Conservation (phyloP, 306 rosid genomes). For the Macrotyloma uniflorum region DNA sequence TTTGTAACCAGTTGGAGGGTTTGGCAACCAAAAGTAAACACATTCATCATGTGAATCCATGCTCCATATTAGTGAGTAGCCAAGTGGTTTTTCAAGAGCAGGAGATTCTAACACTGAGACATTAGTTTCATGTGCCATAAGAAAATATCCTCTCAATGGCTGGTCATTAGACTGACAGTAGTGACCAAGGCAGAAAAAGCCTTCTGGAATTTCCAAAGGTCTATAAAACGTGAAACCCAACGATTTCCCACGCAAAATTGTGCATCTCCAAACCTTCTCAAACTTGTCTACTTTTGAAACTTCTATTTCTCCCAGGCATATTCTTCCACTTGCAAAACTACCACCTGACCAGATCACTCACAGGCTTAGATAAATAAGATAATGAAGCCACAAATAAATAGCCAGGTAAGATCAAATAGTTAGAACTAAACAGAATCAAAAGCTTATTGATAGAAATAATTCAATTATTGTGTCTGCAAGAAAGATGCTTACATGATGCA, state of each 20-base stretch:
- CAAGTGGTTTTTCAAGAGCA: slow-evolving; percentile 61
- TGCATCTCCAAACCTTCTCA: slow-evolving; percentile 69
- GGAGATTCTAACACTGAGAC: slow-evolving; percentile 44
- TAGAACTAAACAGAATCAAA: background rate
- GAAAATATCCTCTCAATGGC: slow-evolving; percentile 73
- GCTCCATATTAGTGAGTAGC: slow-evolving; percentile 73
- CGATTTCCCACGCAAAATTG: slow-evolving; percentile 48
- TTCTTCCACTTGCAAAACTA: slow-evolving; percentile 75
- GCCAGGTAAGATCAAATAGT: slow-evolving; percentile 3
- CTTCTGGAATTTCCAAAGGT: slow-evolving; percentile 74
- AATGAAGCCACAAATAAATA: slow-evolving; percentile 24
- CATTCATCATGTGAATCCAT: slow-evolving; percentile 58
- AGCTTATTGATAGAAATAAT: slow-evolving; percentile 10
- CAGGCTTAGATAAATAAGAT: slow-evolving; percentile 32
- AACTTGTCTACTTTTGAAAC: slow-evolving; percentile 53
- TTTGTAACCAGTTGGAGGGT: slow-evolving; percentile 77
- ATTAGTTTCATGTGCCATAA: slow-evolving; percentile 61
- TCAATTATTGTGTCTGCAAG: slow-evolving; percentile 9
- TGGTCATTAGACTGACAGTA: slow-evolving; percentile 67
- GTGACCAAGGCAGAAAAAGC: slow-evolving; percentile 82
- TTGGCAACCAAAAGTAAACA: slow-evolving; percentile 89
- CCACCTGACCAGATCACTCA: slow-evolving; percentile 56
- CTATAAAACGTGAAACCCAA: slow-evolving; percentile 69
- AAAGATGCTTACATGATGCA: slow-evolving; percentile 4
- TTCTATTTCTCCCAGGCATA: slow-evolving; percentile 78